Percentiles rank a stretch among this genome's conserved stretches.
Conservation (phyloP, 345 rosid genomes). For the Boechera divaricarpa region DNA sequence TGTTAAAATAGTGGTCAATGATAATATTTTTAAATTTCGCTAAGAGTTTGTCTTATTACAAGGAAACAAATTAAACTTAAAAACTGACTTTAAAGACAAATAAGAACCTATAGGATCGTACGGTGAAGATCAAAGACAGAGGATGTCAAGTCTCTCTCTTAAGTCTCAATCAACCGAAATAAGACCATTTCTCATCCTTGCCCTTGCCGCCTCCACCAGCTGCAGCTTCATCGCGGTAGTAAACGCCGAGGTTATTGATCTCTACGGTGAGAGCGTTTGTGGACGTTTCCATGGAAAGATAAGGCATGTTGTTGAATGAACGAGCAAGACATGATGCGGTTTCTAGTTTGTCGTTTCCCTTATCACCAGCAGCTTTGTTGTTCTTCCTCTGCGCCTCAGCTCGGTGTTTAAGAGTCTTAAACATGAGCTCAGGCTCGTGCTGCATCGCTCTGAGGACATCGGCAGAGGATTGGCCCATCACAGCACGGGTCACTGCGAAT, state of each 20-base stretch:
- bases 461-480: constrained; percentile 72
- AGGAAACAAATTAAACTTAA: constrained; percentile 10
- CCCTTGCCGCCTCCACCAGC: constrained; percentile 32
- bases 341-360: constrained; percentile 53
- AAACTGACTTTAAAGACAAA: constrained; percentile 11
- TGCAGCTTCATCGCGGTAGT: constrained; percentile 57
- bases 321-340: constrained; percentile 57
- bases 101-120: not conserved
- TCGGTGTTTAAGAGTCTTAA: constrained; percentile 85
- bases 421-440: constrained; percentile 97
- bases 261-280: constrained; percentile 70
- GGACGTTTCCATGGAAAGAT: constrained; percentile 53
- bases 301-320: constrained; percentile 91
- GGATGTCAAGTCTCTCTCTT: constrained; percentile 34
- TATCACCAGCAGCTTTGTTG: constrained; percentile 41
- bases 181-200: constrained; percentile 79
- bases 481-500: constrained; percentile 77
- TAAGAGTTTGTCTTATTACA: constrained; percentile 36
- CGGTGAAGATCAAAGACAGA: constrained; percentile 26
- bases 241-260: constrained; percentile 57
- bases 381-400: constrained; percentile 55
- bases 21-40: constrained; percentile 4
- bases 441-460: constrained; percentile 94
- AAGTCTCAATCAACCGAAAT: constrained; percentile 58
- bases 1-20: not conserved